Evolutionary conservation across 2,329 filamentous ascomycete genomes (phyloP).

Genomic region (Colletotrichum tofieldiae): DNA sequence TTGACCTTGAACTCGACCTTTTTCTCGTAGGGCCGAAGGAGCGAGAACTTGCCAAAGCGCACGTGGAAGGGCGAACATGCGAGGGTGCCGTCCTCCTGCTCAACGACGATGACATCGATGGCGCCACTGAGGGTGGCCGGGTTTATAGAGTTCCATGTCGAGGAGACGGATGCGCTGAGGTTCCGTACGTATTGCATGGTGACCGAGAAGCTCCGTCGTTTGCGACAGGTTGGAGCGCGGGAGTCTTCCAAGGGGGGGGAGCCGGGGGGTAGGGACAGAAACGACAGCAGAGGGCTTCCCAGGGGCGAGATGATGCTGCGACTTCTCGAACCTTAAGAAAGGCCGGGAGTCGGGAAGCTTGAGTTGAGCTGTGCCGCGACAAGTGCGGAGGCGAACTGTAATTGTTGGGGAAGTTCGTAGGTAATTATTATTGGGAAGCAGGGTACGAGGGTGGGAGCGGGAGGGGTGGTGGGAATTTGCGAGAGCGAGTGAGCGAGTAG

Average conservation of each 20-base stretch:
- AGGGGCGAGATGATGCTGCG: slow-evolving; percentile 8
- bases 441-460: slow-evolving; percentile 24
- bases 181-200: slow-evolving; percentile 98
- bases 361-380: slow-evolving; percentile 9
- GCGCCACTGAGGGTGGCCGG: slow-evolving; percentile 96
- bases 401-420: slow-evolving; percentile 23
- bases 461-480: slow-evolving; percentile 15
- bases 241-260: slow-evolving; percentile 3
- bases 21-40: slow-evolving; percentile 95
- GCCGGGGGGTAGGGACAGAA: slow-evolving; percentile 1
- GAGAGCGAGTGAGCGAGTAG: slow-evolving; percentile 4
- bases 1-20: slow-evolving; percentile 99
- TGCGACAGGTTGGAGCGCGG: slow-evolving; percentile 20
- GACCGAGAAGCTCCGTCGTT: slow-evolving; percentile 5
- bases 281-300: slow-evolving; percentile 5
- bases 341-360: neutral
- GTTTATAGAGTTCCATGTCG: slow-evolving; percentile 99
- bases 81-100: slow-evolving; percentile 91
- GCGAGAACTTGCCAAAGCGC: slow-evolving; percentile 97
- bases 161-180: slow-evolving; percentile 94
- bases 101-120: slow-evolving; percentile 98
- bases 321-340: slow-evolving; percentile 12
- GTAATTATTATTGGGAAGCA: slow-evolving; percentile 31
- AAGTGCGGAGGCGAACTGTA: slow-evolving; percentile 20
- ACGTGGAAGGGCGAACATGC: slow-evolving; percentile 98